phyloP scores from a whole-genome alignment of 1,139 yeast genomes.

The Kazachstania sp. region DNA sequence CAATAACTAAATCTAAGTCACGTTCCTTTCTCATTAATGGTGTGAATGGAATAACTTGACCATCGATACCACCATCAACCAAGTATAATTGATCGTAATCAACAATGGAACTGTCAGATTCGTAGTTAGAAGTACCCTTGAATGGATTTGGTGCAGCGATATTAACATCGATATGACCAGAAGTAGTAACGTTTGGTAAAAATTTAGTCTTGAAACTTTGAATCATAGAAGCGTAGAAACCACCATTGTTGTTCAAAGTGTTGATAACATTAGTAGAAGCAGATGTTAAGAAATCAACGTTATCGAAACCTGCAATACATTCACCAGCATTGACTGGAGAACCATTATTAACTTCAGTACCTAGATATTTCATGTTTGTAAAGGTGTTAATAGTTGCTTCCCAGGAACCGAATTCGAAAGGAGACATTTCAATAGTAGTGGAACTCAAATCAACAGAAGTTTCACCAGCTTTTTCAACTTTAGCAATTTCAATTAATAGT shows the following conservation, averaged over 20 bases:
- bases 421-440: conserved; percentile 68
- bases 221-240: conserved; percentile 18
- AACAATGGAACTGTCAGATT: conserved; percentile 26
- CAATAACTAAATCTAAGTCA: conserved; percentile 68
- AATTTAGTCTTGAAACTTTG: conserved; percentile 31
- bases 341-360: conserved; percentile 56
- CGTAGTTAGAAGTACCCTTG: conserved; percentile 38
- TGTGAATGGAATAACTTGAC: conserved; percentile 68
- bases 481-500: conserved; percentile 70
- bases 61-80: conserved; percentile 88
- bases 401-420: conserved; percentile 85
- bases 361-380: conserved; percentile 60
- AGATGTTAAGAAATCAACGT: conserved; percentile 72
- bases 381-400: conserved; percentile 67
- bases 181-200: conserved; percentile 39
- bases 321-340: conserved; percentile 33
- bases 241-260: conserved; percentile 52
- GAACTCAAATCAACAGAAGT: conserved; percentile 51
- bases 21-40: conserved; percentile 69
- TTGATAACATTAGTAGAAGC: conserved; percentile 66
- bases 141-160: conserved; percentile 58
- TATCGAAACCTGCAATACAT: conserved; percentile 65
- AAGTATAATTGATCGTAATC: conserved; percentile 43
- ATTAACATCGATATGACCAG: conserved; percentile 8
- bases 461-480: conserved; percentile 67